phyloP scores from a whole-genome alignment of 2,329 filamentous ascomycete species.

The Fusarium anthophilum region DNA sequence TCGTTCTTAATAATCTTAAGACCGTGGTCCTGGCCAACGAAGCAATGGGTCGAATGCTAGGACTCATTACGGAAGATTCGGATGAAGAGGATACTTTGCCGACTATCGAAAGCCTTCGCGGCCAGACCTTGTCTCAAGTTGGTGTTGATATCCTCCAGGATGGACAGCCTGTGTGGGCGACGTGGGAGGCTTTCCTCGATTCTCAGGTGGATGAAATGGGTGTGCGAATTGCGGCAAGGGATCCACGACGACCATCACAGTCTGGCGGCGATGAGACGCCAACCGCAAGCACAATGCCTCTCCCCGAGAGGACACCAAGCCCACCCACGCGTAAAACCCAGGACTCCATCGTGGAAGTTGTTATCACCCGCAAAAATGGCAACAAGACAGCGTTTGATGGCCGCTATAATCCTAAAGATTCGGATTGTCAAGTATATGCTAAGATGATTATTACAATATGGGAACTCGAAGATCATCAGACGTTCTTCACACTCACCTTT shows the following conservation, averaged over 20 bases:
- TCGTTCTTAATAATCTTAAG: conserved; percentile 75
- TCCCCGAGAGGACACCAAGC: conserved; percentile 47
- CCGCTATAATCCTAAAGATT: conserved; percentile 48
- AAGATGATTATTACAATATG: conserved; percentile 83
- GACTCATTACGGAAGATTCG: conserved; percentile 58
- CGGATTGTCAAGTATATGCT: conserved; percentile 62
- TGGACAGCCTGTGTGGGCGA: conserved; percentile 67
- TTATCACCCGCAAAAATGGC: conserved; percentile 64
- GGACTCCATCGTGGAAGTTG: conserved; percentile 74
- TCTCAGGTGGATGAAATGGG: conserved; percentile 58
- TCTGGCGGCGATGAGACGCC: conserved; percentile 50
- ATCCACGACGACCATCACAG: conserved; percentile 33
- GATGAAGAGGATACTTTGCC: conserved; percentile 54
- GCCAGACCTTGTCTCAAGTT: conserved; percentile 73
- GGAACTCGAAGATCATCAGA: conserved; percentile 72
- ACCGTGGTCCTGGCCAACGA: conserved; percentile 79
- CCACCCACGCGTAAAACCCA: conserved; percentile 51
- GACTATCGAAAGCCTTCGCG: conserved; percentile 68
- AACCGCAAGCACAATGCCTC: conserved; percentile 39
- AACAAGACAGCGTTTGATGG: conserved; percentile 51
- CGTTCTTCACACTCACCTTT: conserved; percentile 79
- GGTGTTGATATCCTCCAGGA: conserved; percentile 79
- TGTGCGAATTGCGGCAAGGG: conserved; percentile 38
- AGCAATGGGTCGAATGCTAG: conserved; percentile 75
- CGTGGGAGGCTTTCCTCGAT: conserved; percentile 68